These are phyloP conservation scores for Picochlorum sp. DNA, from an alignment of 139 green algal genomes.

Conservation along the genomic window DNA sequence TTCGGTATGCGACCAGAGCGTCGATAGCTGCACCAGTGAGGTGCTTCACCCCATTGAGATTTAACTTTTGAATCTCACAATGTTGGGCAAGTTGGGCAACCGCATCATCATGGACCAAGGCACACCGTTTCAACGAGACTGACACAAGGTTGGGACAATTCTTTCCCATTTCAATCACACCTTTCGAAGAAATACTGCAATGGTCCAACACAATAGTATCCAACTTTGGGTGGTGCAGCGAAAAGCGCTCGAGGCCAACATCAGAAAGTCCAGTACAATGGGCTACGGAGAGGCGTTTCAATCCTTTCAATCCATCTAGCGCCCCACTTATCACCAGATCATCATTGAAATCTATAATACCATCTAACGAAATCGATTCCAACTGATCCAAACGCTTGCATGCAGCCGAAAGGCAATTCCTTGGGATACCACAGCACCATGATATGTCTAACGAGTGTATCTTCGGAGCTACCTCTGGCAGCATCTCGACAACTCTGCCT, in stretches of 20 bases:
- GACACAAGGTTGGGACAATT: slow-evolving; percentile 9
- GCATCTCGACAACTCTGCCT: slow-evolving; percentile 19
- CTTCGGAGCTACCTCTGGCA: slow-evolving; percentile 33
- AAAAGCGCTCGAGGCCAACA: slow-evolving; percentile 2
- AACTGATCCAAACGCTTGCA: slow-evolving; percentile 25
- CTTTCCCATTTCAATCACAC: background rate
- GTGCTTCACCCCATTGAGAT: slow-evolving; percentile 18
- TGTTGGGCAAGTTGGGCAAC: slow-evolving; percentile 23
- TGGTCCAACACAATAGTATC: slow-evolving; percentile 2
- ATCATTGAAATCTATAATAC: slow-evolving; percentile 10
- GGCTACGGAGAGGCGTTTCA: slow-evolving; percentile 15
- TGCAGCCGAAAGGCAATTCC: slow-evolving; percentile 14
- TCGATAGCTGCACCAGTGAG: slow-evolving; percentile 10
- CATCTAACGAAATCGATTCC: slow-evolving; percentile 32
- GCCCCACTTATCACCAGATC: background rate
- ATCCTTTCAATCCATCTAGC: slow-evolving; percentile 17
- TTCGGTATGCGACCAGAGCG: background rate
- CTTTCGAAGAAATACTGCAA: background rate
- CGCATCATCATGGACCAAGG: slow-evolving; percentile 28
- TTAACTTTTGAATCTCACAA: slow-evolving; percentile 22
- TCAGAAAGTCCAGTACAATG: slow-evolving; percentile 13
- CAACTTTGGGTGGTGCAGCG: background rate
- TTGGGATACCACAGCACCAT: slow-evolving; percentile 42
- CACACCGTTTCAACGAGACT: slow-evolving; percentile 40
- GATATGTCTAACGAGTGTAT: slow-evolving; percentile 35